Conservation (phyloP, 768 basidiomycete species). For the Auriscalpium vulgare region DNA sequence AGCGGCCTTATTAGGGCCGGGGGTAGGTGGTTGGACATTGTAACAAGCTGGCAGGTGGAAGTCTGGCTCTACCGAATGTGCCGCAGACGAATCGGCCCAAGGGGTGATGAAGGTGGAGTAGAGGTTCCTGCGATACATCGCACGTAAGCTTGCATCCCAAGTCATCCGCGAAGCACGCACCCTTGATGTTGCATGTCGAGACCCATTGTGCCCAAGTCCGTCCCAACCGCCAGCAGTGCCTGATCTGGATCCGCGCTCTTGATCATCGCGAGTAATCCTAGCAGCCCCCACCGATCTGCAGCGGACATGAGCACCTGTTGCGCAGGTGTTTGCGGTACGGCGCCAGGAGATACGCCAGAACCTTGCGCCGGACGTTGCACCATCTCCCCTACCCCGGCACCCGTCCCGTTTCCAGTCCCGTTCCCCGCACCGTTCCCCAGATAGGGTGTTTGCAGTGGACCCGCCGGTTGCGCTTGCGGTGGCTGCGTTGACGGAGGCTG, state of each 20-base stretch:
- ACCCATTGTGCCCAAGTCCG: slow-evolving; percentile 83
- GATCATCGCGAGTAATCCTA: slow-evolving; percentile 78
- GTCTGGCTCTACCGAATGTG: slow-evolving; percentile 79
- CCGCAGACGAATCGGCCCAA: slow-evolving; percentile 83
- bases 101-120: slow-evolving; percentile 91
- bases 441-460: slow-evolving; percentile 1
- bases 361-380: slow-evolving; percentile 7
- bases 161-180: slow-evolving; percentile 27
- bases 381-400: slow-evolving; percentile 8
- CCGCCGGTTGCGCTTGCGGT: slow-evolving; percentile 19
- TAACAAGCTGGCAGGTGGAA: slow-evolving; percentile 86
- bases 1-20: slow-evolving; percentile 68
- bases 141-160: background rate
- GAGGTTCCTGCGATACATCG: slow-evolving; percentile 44
- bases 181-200: slow-evolving; percentile 76
- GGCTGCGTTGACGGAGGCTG: slow-evolving; percentile 27
- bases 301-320: slow-evolving; percentile 17
- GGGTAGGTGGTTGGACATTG: slow-evolving; percentile 78
- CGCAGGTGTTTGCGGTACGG: slow-evolving; percentile 28
- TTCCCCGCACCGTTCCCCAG: slow-evolving; percentile 9
- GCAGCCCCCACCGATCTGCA: slow-evolving; percentile 18
- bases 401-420: slow-evolving; percentile 17
- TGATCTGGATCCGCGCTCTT: slow-evolving; percentile 78
- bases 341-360: slow-evolving; percentile 5
- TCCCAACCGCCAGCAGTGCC: slow-evolving; percentile 73